A percentile compares a stretch with the other conserved stretches of the same genome.
These are phyloP conservation scores for Plantago major DNA, from an alignment of 257 asterid species.

Conservation along the genomic window DNA sequence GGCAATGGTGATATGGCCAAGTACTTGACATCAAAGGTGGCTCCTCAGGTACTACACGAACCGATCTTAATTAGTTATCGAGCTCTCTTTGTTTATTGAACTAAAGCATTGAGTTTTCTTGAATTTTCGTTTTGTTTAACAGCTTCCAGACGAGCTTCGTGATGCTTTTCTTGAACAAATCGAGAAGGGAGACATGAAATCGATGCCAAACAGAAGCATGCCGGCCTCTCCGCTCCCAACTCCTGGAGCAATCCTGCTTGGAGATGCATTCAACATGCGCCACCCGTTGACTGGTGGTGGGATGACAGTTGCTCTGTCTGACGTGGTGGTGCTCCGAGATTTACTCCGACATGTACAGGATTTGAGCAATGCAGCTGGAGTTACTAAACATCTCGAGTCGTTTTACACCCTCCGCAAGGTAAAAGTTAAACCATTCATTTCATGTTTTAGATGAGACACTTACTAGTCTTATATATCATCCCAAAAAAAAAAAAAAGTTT, in stretches of 20 bases:
- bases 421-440: background rate
- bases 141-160: constrained; percentile 42
- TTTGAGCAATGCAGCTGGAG: constrained; percentile 31
- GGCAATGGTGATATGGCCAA: constrained; percentile 46
- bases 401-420: constrained; percentile 50
- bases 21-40: constrained; percentile 35
- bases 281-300: constrained; percentile 56
- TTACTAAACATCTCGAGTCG: constrained; percentile 34
- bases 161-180: constrained; percentile 33
- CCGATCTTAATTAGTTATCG: background rate
- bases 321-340: constrained; percentile 46
- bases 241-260: constrained; percentile 48
- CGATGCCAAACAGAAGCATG: constrained; percentile 54
- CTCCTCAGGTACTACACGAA: constrained; percentile 37
- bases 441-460: too few species aligned
- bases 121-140: background rate
- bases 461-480: too few species aligned
- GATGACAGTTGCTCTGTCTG: constrained; percentile 52
- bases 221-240: constrained; percentile 50
- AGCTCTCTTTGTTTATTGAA: background rate
- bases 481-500: too few species aligned
- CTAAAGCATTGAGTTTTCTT: background rate
- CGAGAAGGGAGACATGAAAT: constrained; percentile 43
- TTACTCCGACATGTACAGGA: constrained; percentile 35
- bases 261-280: constrained; percentile 59